A percentile compares a stretch with the other conserved stretches of the same genome.
phyloP scores from a whole-genome alignment of 2,329 filamentous ascomycete species.

The Diplodia mutila region DNA sequence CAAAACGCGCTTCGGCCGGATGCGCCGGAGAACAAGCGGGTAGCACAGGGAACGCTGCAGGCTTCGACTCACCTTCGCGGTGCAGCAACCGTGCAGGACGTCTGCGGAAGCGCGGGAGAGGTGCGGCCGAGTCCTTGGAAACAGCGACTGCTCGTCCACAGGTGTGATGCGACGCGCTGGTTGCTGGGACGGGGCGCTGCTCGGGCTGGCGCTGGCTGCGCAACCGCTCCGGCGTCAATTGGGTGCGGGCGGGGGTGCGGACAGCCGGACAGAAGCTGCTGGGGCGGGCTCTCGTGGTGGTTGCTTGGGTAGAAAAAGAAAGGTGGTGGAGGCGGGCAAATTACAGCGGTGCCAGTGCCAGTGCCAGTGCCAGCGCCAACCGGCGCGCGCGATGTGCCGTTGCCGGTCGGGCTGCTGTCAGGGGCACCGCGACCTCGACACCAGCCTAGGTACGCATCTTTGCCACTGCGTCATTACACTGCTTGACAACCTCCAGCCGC shows the following conservation, averaged over 20 bases:
- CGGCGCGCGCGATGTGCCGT: conserved; percentile 7
- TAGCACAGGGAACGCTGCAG: not conserved
- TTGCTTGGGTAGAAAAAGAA: conserved; percentile 1
- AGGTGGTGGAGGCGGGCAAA: conserved; percentile 10
- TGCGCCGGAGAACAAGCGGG: conserved; percentile 23
- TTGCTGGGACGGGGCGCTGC: not conserved
- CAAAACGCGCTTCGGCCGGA: conserved; percentile 12
- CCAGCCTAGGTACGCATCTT: not conserved
- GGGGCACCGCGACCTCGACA: conserved; percentile 7
- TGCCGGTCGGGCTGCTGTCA: conserved; percentile 15
- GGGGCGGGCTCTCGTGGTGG: not conserved
- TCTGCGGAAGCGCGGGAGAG: not conserved
- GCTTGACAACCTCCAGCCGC: not conserved
- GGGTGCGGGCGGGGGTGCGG: not conserved
- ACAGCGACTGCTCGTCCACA: no score
- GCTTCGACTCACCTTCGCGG: conserved; percentile 1
- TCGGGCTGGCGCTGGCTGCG: not conserved
- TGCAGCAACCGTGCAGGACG: not conserved
- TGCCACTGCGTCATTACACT: conserved; percentile 19
- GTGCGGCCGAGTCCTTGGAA: not conserved
- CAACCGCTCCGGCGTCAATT: conserved; percentile 18
- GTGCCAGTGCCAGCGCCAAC: no score
- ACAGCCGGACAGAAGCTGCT: not conserved
- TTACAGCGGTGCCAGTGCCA: no score
- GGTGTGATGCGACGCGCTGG: no score